phyloP scores from a whole-genome alignment of 805 yeast genomes.

The Myxozyma neotropica region DNA sequence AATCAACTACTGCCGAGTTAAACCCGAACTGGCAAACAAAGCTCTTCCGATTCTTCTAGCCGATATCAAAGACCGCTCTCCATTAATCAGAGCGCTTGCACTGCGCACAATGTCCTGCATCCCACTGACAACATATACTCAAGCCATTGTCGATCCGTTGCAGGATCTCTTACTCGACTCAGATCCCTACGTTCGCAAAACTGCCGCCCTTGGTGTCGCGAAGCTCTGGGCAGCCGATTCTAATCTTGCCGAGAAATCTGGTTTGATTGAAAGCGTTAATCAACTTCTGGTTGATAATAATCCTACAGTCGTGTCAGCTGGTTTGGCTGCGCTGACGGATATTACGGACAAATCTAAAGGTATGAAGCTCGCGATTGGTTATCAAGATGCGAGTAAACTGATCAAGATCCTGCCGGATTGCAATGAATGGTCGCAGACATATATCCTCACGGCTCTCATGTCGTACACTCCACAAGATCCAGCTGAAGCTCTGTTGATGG shows the following conservation, averaged over 20 bases:
- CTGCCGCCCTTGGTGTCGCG: constrained; percentile 71
- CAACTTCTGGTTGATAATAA: constrained; percentile 58
- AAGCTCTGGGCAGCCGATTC: constrained; percentile 63
- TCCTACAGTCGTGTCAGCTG: constrained; percentile 60
- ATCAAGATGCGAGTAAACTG: constrained; percentile 50
- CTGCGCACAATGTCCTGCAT: constrained; percentile 66
- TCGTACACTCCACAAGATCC: constrained; percentile 69
- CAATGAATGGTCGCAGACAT: constrained; percentile 71
- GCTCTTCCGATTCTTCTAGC: constrained; percentile 58
- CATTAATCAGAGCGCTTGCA: constrained; percentile 60
- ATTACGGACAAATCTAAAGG: constrained; percentile 60
- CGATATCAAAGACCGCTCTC: constrained; percentile 56
- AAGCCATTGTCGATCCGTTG: constrained; percentile 48
- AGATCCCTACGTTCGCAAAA: constrained; percentile 64
- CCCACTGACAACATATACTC: constrained; percentile 54
- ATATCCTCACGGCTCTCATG: constrained; percentile 65
- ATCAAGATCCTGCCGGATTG: constrained; percentile 48
- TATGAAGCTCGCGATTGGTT: constrained; percentile 58
- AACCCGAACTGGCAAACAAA: constrained; percentile 57
- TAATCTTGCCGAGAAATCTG: constrained; percentile 47
- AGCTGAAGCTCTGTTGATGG: constrained; percentile 65
- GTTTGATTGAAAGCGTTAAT: constrained; percentile 55
- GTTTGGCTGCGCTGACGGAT: constrained; percentile 66
- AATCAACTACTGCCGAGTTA: constrained; percentile 59
- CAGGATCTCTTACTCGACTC: constrained; percentile 48